phyloP scores from a whole-genome alignment of 768 basidiomycete genomes.

The Trametes punicea region DNA sequence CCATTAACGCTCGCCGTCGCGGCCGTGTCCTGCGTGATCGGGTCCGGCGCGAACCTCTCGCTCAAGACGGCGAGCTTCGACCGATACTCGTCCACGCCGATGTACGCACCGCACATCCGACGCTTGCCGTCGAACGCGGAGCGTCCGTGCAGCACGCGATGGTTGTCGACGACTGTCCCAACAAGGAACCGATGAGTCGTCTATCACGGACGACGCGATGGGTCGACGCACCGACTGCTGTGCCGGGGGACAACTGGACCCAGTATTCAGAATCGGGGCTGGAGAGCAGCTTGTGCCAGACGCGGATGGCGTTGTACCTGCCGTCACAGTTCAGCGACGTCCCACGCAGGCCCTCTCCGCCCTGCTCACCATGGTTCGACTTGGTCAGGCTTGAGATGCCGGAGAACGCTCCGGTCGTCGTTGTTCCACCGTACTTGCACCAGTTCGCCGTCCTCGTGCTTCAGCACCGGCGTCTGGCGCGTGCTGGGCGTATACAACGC shows the following conservation, averaged over 20 bases:
- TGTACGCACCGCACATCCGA: slow-evolving; percentile 94
- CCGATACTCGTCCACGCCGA: slow-evolving; percentile 85
- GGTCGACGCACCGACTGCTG: slow-evolving; percentile 64
- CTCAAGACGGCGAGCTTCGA: slow-evolving; percentile 69
- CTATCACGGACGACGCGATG: neutral
- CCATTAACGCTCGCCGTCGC: slow-evolving; percentile 31
- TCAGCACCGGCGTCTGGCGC: slow-evolving; percentile 61
- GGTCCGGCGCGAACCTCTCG: slow-evolving; percentile 51
- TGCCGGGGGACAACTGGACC: slow-evolving; percentile 86
- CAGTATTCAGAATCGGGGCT: slow-evolving; percentile 87
- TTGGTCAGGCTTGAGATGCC: slow-evolving; percentile 48
- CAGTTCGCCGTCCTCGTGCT: slow-evolving; percentile 69
- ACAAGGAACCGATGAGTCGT: neutral
- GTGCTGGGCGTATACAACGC: slow-evolving; percentile 51
- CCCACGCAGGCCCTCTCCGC: neutral
- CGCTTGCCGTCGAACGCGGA: slow-evolving; percentile 85
- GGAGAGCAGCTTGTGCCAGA: slow-evolving; percentile 74
- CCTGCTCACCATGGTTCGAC: slow-evolving; percentile 70
- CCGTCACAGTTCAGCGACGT: neutral
- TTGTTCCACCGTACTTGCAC: slow-evolving; percentile 91
- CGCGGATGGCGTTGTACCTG: slow-evolving; percentile 78
- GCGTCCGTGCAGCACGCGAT: slow-evolving; percentile 93
- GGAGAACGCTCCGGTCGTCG: slow-evolving; percentile 85
- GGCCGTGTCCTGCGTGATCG: slow-evolving; percentile 20
- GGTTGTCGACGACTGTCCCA: slow-evolving; percentile 78